These are phyloP conservation scores for Pontederia paniculata DNA, from an alignment of 176 grass and related monocot genomes.

Conservation along the genomic window DNA sequence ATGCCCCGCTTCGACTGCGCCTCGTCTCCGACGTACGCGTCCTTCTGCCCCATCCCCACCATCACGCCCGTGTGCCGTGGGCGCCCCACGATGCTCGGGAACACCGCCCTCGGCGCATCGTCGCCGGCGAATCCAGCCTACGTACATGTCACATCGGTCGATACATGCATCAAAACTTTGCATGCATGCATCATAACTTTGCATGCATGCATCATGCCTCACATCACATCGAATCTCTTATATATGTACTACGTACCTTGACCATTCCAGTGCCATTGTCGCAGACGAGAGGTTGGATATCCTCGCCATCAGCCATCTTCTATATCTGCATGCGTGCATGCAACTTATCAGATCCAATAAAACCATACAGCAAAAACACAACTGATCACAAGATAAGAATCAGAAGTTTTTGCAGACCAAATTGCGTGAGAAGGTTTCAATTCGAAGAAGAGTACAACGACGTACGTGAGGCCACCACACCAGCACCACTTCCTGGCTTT, in stretches of 20 bases:
- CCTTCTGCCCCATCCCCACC: constrained; percentile 76
- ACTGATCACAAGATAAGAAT: no score
- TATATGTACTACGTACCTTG: constrained; percentile 24
- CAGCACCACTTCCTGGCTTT: no score
- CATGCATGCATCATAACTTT: no score
- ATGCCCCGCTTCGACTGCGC: constrained; percentile 73
- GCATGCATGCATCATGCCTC: background rate
- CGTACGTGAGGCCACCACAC: no score
- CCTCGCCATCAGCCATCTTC: constrained; percentile 55
- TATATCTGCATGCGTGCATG: constrained; percentile 24
- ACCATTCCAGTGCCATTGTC: constrained; percentile 79
- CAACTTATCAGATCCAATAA: constrained; percentile 8
- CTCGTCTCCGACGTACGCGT: constrained; percentile 66
- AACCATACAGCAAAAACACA: background rate
- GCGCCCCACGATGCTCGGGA: constrained; percentile 53
- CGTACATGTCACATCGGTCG: no score
- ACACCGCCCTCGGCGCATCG: constrained; percentile 59
- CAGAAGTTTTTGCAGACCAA: no score
- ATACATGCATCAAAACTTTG: no score
- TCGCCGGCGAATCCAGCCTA: constrained; percentile 61
- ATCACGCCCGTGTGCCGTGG: constrained; percentile 63
- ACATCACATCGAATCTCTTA: background rate
- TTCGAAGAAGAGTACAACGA: no score
- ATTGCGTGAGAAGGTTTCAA: no score
- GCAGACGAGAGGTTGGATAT: constrained; percentile 69